Percentiles rank a stretch among this genome's conserved stretches.
These are phyloP conservation scores for Geotrichum citri-aurantii DNA, from an alignment of 1,139 yeast species.

Conservation along the genomic window DNA sequence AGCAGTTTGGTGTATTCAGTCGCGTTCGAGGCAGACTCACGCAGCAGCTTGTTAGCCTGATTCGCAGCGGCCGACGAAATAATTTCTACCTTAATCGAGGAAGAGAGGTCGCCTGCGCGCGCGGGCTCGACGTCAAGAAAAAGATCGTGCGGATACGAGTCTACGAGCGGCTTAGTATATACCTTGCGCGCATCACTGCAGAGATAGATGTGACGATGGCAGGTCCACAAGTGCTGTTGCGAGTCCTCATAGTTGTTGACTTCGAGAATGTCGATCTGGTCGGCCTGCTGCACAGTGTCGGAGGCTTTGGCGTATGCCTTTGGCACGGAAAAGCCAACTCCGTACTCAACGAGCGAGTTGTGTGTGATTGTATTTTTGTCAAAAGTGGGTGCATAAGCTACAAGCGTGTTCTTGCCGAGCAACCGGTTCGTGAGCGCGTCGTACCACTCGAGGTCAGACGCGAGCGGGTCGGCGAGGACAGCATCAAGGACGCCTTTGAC, in stretches of 20 bases:
- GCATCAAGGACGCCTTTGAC: conserved; percentile 31
- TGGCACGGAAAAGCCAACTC: conserved; percentile 31
- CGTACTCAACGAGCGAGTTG: conserved; percentile 36
- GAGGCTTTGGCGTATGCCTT: neutral
- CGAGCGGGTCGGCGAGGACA: conserved; percentile 35
- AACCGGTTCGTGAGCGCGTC: conserved; percentile 28
- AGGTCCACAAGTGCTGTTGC: conserved; percentile 27
- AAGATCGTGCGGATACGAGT: conserved; percentile 25
- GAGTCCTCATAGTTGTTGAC: conserved; percentile 32
- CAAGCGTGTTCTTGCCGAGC: conserved; percentile 33
- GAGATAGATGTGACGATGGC: conserved; percentile 31
- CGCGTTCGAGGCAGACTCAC: conserved; percentile 31
- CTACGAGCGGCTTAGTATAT: conserved; percentile 19
- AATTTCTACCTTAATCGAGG: conserved; percentile 4
- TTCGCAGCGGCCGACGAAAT: conserved; percentile 27
- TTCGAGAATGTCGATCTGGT: conserved; percentile 22
- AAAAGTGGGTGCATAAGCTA: conserved; percentile 30
- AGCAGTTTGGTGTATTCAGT: conserved; percentile 26
- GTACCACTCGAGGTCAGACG: conserved; percentile 33
- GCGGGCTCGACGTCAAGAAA: conserved; percentile 24
- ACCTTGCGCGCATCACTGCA: conserved; percentile 23
- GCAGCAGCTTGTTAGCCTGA: conserved; percentile 28
- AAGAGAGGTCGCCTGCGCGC: conserved; percentile 9
- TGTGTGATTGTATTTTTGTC: conserved; percentile 32
- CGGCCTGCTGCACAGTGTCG: neutral